Percentiles rank a stretch among this genome's conserved stretches.
Evolutionary conservation across 2,329 filamentous ascomycete genomes (phyloP).

Genomic region (Penicillium sp.): DNA sequence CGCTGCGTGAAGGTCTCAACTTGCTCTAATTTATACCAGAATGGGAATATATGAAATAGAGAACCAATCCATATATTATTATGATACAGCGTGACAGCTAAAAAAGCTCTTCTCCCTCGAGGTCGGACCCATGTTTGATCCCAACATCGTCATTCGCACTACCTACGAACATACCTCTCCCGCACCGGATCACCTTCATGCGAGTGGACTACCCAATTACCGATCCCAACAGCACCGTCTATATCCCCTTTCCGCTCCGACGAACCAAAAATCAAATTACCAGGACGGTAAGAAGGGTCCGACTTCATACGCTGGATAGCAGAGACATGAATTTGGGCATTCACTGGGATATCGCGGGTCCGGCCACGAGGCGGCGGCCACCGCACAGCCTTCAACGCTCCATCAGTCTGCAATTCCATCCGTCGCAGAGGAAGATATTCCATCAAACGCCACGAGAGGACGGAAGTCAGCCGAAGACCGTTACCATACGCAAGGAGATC

Average conservation of each 20-base stretch:
- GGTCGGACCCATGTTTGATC: background rate
- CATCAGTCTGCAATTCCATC: conserved; percentile 63
- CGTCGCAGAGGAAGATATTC: conserved; percentile 73
- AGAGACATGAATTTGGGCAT: conserved; percentile 66
- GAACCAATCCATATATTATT: background rate
- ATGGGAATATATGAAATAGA: background rate
- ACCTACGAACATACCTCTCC: conserved; percentile 14
- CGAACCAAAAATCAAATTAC: conserved; percentile 66
- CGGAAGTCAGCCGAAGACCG: conserved; percentile 53
- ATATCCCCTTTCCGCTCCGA: background rate
- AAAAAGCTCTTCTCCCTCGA: background rate
- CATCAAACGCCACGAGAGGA: conserved; percentile 69
- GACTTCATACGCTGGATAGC: conserved; percentile 68
- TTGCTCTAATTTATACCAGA: background rate
- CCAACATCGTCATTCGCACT: too few relatives aligned
- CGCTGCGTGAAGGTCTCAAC: background rate
- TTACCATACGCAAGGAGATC: conserved; percentile 64
- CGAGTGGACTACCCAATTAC: conserved; percentile 13
- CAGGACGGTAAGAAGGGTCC: conserved; percentile 64
- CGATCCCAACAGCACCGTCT: conserved; percentile 51
- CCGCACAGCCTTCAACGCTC: conserved; percentile 66
- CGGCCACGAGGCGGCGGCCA: conserved; percentile 74
- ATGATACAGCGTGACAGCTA: background rate
- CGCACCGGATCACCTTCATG: conserved; percentile 19
- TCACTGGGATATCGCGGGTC: conserved; percentile 66